Evolutionary conservation across 148 eudicot genomes (phyloP).

Genomic region (Gaultheria prostrata): DNA sequence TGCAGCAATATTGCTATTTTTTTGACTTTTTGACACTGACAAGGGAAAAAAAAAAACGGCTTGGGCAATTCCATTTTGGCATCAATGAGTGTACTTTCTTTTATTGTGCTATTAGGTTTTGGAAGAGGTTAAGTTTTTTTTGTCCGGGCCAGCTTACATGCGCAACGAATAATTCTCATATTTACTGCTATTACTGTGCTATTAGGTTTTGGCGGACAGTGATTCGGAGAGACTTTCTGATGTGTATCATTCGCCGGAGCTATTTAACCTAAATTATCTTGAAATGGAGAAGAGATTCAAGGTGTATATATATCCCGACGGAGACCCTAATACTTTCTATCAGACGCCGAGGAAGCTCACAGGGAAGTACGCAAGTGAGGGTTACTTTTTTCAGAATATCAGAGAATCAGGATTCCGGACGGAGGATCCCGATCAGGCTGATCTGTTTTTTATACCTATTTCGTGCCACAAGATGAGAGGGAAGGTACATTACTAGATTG

Average conservation of each 20-base stretch:
- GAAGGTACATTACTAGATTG: constrained; percentile 50
- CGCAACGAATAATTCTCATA: neutral
- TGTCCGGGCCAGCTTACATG: neutral
- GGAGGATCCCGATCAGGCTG: constrained; percentile 75
- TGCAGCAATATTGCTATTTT: no score
- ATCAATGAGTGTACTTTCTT: no score
- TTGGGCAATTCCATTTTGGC: no score
- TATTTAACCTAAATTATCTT: constrained; percentile 57
- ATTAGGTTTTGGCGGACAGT: constrained; percentile 20
- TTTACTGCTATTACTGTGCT: neutral
- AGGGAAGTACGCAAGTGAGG: constrained; percentile 90
- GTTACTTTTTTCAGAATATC: constrained; percentile 90
- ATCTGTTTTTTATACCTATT: constrained; percentile 84
- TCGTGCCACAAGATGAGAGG: constrained; percentile 99
- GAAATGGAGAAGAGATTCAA: constrained; percentile 84
- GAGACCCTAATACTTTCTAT: constrained; percentile 73
- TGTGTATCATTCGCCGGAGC: constrained; percentile 61
- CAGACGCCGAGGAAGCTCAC: constrained; percentile 93
- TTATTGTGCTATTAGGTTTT: constrained; percentile 3
- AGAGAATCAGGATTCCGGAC: constrained; percentile 74
- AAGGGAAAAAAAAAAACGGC: no score
- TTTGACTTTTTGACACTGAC: no score
- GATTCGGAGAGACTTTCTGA: constrained; percentile 28
- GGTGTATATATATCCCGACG: constrained; percentile 80
- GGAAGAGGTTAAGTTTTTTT: constrained; percentile 10